Evolutionary conservation across 768 basidiomycete genomes (phyloP), one percentile per base, ranked within the genome.

Genomic region (Rossbeevera mucosa): DNA sequence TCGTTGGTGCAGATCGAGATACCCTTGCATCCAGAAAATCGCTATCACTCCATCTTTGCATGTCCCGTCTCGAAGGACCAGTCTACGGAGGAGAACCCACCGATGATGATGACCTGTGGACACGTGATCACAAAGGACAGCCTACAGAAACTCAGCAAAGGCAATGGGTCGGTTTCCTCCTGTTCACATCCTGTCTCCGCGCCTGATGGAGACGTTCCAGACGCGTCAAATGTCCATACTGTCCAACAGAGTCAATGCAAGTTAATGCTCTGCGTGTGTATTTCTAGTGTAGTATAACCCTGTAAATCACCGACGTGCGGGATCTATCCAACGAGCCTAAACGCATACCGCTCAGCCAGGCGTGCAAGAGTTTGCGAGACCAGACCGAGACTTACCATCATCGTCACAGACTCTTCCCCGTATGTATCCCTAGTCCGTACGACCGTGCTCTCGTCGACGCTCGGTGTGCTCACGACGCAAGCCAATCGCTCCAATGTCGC

Each of bases 51-150:
- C 1, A 88, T 98, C 52, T 98, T 99, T 68, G 86, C 93, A 44
- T 99, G 96, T 69, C 91, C 96, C 0, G 96, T 99, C 20, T 95
- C 93, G 8, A 98, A 97, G 71, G 95, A 98, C 63, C 95, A 96
- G 71, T 85, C 93, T 21, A 94, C 91, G 4, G 88, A 91, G 48
- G 70, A 78, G 52, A 99, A 99, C 67, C 96, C 94, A 8, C 95
- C 96, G 0, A 96, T 96, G 92, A 94, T 97, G 89, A 87, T 99
- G 78, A 73, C 75, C 4, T 98, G 96, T 66, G 96, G 95, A 2
- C 96, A 99, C 70, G 94, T 96, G 31, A 85, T 99, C 42, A 86
- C 91, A 2, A 88, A 88, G 65, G 95, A 97, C 62, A 95, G 91
- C 67, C 72, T 98, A 57, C 82, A 83, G 57, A 91, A 94, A 67